phyloP scores from a whole-genome alignment of 2,329 filamentous ascomycete genomes.

The Diaporthe ilicicola region DNA sequence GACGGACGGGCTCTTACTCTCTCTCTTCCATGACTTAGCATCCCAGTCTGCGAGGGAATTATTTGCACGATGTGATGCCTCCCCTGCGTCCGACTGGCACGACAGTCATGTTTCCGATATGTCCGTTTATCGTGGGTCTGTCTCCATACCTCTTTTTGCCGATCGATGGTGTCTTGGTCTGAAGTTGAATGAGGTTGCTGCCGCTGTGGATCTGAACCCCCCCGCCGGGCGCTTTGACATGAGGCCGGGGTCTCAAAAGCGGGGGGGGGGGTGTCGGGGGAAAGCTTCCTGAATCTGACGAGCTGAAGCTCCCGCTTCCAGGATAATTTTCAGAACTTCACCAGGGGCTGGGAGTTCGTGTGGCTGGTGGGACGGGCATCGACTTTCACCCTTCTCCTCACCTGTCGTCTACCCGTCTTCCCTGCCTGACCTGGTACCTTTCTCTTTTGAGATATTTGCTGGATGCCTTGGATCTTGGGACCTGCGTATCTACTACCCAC shows the following conservation, averaged over 20 bases:
- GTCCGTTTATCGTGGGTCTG: constrained; percentile 7
- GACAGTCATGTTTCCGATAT: constrained; percentile 17
- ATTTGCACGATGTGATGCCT: constrained; percentile 1
- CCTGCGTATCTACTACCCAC: not conserved
- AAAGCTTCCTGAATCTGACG: constrained; percentile 20
- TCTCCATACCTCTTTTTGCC: constrained; percentile 3
- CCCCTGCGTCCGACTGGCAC: not conserved
- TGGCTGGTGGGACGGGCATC: constrained; percentile 7
- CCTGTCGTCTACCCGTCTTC: not conserved
- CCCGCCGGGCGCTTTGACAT: constrained; percentile 19
- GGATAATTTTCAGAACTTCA: constrained; percentile 23
- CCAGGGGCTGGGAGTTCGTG: not conserved
- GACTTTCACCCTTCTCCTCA: not conserved
- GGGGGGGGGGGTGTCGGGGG: constrained; percentile 6
- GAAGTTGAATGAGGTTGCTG: constrained; percentile 23
- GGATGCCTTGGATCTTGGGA: not conserved
- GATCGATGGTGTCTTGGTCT: constrained; percentile 16
- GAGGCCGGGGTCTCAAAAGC: constrained; percentile 17
- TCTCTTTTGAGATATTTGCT: not conserved
- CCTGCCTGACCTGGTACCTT: not conserved
- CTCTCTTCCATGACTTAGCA: not conserved
- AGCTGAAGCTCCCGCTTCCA: constrained; percentile 24
- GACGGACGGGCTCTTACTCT: not conserved
- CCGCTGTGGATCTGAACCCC: constrained; percentile 13
- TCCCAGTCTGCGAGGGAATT: constrained; percentile 6